Evolutionary conservation across 768 basidiomycete genomes (phyloP).

Genomic region (Suillus tomentosus): DNA sequence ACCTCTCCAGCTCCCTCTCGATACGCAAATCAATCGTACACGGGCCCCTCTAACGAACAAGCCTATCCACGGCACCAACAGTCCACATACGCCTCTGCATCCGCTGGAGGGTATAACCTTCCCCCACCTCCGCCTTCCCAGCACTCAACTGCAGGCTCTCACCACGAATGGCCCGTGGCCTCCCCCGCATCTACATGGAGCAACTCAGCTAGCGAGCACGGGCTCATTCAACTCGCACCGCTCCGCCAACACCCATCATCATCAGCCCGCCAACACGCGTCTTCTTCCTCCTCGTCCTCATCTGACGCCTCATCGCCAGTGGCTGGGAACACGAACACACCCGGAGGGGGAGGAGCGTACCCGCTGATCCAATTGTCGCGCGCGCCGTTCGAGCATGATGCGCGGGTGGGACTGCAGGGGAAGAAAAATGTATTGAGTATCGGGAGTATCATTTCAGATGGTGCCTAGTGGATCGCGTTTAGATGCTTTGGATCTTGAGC

Average conservation of each 20-base stretch:
- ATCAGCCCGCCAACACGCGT: constrained; percentile 13
- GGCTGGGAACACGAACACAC: constrained; percentile 6
- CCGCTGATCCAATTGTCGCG: constrained; percentile 31
- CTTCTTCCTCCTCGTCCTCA: constrained; percentile 30
- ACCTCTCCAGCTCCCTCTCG: constrained; percentile 1
- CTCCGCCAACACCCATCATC: constrained; percentile 24
- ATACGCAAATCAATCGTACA: not conserved
- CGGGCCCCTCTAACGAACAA: not conserved
- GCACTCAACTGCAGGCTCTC: constrained; percentile 14
- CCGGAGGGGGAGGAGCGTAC: constrained; percentile 20
- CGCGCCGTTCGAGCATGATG: constrained; percentile 35
- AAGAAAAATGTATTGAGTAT: constrained; percentile 74
- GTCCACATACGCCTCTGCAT: not conserved
- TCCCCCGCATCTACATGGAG: not conserved
- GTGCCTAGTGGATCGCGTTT: not conserved
- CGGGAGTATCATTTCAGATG: constrained; percentile 69
- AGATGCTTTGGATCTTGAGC: not conserved
- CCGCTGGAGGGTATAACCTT: constrained; percentile 9
- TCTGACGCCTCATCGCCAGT: constrained; percentile 29
- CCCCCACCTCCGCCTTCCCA: constrained; percentile 16
- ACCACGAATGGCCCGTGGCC: constrained; percentile 13
- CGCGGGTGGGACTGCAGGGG: constrained; percentile 22
- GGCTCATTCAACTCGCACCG: constrained; percentile 39
- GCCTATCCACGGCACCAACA: constrained; percentile 3
- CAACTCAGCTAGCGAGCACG: constrained; percentile 23